phyloP scores from a whole-genome alignment of 257 asterid species.

The Scutellaria baicalensis region DNA sequence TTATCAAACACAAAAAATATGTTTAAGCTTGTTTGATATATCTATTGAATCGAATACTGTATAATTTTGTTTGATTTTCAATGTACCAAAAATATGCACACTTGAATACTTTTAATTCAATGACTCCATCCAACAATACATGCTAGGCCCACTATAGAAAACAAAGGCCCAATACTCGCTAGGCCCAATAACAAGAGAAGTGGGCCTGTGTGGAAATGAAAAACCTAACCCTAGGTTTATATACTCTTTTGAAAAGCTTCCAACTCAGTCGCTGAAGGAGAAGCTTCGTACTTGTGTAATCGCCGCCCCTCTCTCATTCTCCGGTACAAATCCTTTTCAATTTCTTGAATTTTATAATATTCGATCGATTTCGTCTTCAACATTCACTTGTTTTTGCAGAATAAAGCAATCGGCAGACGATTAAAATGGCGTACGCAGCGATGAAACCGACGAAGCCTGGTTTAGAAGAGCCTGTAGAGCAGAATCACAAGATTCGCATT shows the following conservation, averaged over 20 bases:
- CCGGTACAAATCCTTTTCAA: conserved; percentile 1
- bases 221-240: conserved; percentile 23
- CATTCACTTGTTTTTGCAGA: background rate
- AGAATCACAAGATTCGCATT: conserved; percentile 48
- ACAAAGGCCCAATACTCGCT: background rate
- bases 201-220: background rate
- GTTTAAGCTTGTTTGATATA: no score
- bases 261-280: background rate
- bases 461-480: conserved; percentile 39
- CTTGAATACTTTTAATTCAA: no score
- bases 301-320: conserved; percentile 9
- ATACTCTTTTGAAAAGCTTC: background rate
- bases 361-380: background rate
- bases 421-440: conserved; percentile 47
- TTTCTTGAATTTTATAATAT: background rate
- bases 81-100: no score
- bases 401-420: background rate
- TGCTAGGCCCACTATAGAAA: background rate
- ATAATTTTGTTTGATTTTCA: no score
- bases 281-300: background rate
- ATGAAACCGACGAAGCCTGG: conserved; percentile 54
- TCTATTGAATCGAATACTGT: no score
- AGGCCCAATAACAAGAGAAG: background rate
- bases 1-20: no score
- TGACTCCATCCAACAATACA: no score